Conservation (phyloP, 164 flowering plant genomes). For the Umbilicus rupestris region DNA sequence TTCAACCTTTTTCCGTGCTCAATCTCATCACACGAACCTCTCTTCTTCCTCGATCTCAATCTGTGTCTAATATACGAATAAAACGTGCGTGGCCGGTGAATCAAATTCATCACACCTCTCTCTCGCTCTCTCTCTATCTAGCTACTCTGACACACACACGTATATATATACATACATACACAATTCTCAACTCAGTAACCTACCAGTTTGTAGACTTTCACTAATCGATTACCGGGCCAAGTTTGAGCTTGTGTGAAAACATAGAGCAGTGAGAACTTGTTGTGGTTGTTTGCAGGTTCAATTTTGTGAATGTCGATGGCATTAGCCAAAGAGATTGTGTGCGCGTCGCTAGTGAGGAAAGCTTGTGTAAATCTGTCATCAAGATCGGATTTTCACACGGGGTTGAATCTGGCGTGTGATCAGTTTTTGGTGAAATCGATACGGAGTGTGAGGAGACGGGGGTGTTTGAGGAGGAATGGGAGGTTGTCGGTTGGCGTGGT, state of each 20-base stretch:
- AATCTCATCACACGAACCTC: background rate
- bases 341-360: constrained; percentile 31
- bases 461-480: constrained; percentile 15
- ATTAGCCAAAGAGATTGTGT: constrained; percentile 47
- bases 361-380: constrained; percentile 23
- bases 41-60: background rate
- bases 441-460: constrained; percentile 15
- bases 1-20: background rate
- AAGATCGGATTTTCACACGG: constrained; percentile 13
- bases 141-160: background rate
- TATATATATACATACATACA: background rate
- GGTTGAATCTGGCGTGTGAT: constrained; percentile 14
- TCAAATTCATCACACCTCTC: background rate
- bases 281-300: background rate
- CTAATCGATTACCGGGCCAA: background rate
- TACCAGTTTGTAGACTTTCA: too few species aligned
- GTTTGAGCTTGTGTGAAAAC: background rate
- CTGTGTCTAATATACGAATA: background rate
- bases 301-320: constrained; percentile 28
- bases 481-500: constrained; percentile 15
- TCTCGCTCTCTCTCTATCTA: too few species aligned
- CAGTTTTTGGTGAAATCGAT: constrained; percentile 21
- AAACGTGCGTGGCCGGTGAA: constrained; percentile 8
- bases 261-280: background rate
- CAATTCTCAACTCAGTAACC: constrained; percentile 5